phyloP scores from a whole-genome alignment of 371 early-diverging fungal species.

The Rhizopus stolonifer region DNA sequence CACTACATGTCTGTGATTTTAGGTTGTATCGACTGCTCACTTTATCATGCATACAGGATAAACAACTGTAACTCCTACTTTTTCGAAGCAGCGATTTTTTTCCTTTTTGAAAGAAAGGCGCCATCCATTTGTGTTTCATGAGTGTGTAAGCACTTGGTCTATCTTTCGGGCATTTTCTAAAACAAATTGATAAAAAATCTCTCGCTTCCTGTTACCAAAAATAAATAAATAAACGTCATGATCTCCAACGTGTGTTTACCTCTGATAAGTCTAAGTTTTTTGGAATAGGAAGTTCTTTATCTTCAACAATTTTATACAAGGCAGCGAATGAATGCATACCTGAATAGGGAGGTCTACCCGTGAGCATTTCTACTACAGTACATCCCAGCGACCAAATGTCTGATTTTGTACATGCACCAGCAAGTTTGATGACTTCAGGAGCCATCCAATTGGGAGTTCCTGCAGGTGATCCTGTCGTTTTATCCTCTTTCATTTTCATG shows the following conservation, averaged over 20 bases:
- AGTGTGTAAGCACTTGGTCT: slow-evolving; percentile 71
- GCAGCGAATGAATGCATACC: slow-evolving; percentile 81
- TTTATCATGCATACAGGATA: not conserved
- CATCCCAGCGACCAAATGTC: slow-evolving; percentile 94
- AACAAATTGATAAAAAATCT: slow-evolving; percentile 77
- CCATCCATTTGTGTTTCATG: slow-evolving; percentile 63
- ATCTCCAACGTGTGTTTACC: too few relatives aligned
- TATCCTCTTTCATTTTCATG: slow-evolving; percentile 66
- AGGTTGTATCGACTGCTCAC: not conserved
- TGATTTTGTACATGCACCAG: slow-evolving; percentile 76
- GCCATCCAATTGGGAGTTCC: slow-evolving; percentile 99
- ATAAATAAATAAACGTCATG: too few relatives aligned
- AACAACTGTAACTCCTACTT: slow-evolving; percentile 8
- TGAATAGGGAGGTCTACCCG: slow-evolving; percentile 87
- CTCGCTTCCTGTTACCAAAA: slow-evolving; percentile 48
- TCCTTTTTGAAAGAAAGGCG: slow-evolving; percentile 2
- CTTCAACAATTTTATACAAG: slow-evolving; percentile 88
- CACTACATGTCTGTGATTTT: not conserved
- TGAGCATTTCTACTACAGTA: slow-evolving; percentile 84
- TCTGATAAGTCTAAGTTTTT: slow-evolving; percentile 59
- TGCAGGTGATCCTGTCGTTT: slow-evolving; percentile 64
- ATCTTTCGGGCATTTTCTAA: slow-evolving; percentile 72
- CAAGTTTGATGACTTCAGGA: slow-evolving; percentile 90
- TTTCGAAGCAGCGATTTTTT: not conserved
- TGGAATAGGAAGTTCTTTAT: slow-evolving; percentile 81